These are phyloP conservation scores for Achlya hypogyna DNA, from an alignment of 352 stramenopile genomes.

Conservation along the genomic window DNA sequence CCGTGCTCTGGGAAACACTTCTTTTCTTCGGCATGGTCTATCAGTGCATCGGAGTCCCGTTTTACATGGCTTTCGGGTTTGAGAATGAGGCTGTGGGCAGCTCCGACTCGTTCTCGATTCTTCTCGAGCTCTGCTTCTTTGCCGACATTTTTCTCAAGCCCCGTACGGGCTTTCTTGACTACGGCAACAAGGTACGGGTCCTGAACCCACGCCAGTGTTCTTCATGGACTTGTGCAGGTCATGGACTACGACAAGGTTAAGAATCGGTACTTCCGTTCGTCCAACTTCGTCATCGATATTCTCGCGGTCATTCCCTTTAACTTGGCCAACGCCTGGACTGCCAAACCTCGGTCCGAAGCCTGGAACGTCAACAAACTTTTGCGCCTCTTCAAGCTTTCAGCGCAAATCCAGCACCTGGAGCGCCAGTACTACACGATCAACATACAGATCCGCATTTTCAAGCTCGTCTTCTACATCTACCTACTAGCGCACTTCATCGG, in stretches of 20 bases:
- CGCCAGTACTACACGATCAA: slow-evolving; percentile 18
- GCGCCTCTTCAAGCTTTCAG: slow-evolving; percentile 13
- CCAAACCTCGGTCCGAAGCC: slow-evolving; percentile 25
- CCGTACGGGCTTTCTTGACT: slow-evolving; percentile 46
- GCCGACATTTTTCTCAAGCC: slow-evolving; percentile 44
- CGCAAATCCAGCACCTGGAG: slow-evolving; percentile 17
- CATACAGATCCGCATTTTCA: slow-evolving; percentile 21
- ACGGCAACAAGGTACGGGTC: slow-evolving; percentile 41
- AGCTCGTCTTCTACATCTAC: slow-evolving; percentile 21
- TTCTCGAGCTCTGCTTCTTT: slow-evolving; percentile 39
- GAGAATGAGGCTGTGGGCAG: neutral
- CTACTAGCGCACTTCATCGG: slow-evolving; percentile 19
- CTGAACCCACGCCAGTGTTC: neutral
- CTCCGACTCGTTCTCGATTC: slow-evolving; percentile 24
- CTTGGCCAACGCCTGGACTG: slow-evolving; percentile 26
- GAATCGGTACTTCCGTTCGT: slow-evolving; percentile 34
- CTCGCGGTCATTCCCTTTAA: slow-evolving; percentile 41
- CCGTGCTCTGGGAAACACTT: slow-evolving; percentile 13
- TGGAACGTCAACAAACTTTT: slow-evolving; percentile 24
- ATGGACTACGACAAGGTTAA: slow-evolving; percentile 42
- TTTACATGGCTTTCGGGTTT: slow-evolving; percentile 20
- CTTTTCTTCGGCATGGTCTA: slow-evolving; percentile 20
- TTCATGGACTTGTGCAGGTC: slow-evolving; percentile 40
- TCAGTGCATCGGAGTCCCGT: slow-evolving; percentile 15
- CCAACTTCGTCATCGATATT: slow-evolving; percentile 26